Base-by-base conservation (phyloP, 2,329 filamentous ascomycete species). In the Corinectria fuckeliana region DNA sequence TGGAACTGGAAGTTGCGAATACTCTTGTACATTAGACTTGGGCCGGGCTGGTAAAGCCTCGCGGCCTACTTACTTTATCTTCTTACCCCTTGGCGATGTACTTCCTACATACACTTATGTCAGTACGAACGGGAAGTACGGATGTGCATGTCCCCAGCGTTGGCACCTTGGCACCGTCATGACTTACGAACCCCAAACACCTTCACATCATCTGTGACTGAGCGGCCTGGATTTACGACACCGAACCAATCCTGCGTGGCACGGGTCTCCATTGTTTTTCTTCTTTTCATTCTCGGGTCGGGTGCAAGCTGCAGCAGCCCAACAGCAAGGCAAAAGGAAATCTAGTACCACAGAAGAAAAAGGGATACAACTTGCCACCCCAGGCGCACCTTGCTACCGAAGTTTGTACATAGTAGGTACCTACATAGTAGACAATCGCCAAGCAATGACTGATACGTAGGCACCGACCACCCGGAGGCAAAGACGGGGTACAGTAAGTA, bases 181-280 rank as follows among this genome's bases (percentile, higher is more conserved):
- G n/a, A n/a, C n/a, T n/a, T n/a, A n/a, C n/a, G n/a, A n/a, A n/a
- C n/a, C n/a, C n/a, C n/a, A n/a, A n/a, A n/a, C 32, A 34, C 5
- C n/a, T 3, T 34, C 32, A 34, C 14, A n/a, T n/a, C 21, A 18
- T 36, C 45, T 34, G 26, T 32, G 28, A 28, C 32, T n/a, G n/a
- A 36, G n/a, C n/a, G 39, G 21, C 51, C 44, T 55, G 53, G 58
- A 62, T 51, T 34, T 54, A 55, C 20, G 41, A 61, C 51, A 50
- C 57, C 50, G 60, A 59, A 51, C 6, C 50, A 32, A 23, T 34
- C 38, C 53, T 38, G 18, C 21, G 28, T 21, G 26, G 18, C 25
- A 30, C 23, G 34, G 41, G 8, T 30, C 38, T 23, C 32, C 45
- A 18, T 49, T 41, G 42, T 20, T 34, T 21, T 20, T 51, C 28